phyloP scores from a whole-genome alignment of 2,329 filamentous ascomycete species.

The Aspergillus cejpii region DNA sequence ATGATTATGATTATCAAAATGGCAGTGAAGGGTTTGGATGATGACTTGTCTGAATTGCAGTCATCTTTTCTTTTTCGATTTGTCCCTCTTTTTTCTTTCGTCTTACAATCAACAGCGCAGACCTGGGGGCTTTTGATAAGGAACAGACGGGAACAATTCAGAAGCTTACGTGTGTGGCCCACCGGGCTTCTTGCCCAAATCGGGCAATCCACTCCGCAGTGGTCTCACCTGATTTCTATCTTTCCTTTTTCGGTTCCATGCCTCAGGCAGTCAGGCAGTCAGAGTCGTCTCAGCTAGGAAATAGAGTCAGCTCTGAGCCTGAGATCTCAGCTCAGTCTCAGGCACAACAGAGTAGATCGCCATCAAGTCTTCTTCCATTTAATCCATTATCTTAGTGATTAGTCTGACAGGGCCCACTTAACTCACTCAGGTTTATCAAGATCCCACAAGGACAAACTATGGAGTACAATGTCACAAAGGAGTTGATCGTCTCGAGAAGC shows the following conservation, averaged over 20 bases:
- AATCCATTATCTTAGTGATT: too few species aligned
- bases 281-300: too few species aligned
- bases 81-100: not conserved
- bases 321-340: too few species aligned
- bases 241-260: not conserved
- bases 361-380: too few species aligned
- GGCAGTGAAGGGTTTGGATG: not conserved
- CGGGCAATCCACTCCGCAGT: conserved; percentile 8
- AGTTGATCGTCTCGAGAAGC: too few species aligned
- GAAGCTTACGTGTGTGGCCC: conserved; percentile 16
- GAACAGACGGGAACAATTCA: not conserved
- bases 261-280: conserved; percentile 1
- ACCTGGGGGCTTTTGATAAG: conserved; percentile 3
- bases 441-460: too few species aligned
- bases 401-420: too few species aligned
- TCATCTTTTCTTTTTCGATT: not conserved
- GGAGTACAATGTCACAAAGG: too few species aligned
- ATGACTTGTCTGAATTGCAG: not conserved
- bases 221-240: not conserved
- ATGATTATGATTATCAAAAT: not conserved
- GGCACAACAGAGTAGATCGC: too few species aligned
- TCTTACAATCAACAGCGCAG: not conserved
- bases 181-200: conserved; percentile 10
- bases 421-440: too few species aligned
- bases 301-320: too few species aligned